phyloP scores from a whole-genome alignment of 2,329 filamentous ascomycete genomes.

The Intubia oerlemansii region DNA sequence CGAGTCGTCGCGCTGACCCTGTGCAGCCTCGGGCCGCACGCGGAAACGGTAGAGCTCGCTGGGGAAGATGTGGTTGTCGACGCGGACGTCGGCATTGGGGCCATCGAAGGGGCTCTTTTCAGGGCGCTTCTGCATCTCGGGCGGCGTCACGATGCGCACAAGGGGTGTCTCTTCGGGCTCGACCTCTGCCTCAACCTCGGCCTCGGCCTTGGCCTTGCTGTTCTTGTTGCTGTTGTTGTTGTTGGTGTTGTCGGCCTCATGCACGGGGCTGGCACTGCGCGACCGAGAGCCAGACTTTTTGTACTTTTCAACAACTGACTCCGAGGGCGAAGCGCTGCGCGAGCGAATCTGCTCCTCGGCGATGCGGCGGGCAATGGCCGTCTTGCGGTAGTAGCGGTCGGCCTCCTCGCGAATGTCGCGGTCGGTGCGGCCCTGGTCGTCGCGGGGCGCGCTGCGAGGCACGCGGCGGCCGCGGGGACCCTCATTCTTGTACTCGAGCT shows the following conservation, averaged over 20 bases:
- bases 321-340: conserved; percentile 26
- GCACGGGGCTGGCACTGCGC: neutral
- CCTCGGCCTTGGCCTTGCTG: no score
- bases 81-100: conserved; percentile 40
- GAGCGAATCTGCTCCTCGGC: conserved; percentile 31
- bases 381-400: conserved; percentile 34
- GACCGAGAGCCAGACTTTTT: no score
- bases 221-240: neutral
- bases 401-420: conserved; percentile 27
- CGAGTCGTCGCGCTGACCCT: no score
- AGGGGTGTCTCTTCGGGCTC: no score
- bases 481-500: conserved; percentile 13
- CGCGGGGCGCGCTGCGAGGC: conserved; percentile 4
- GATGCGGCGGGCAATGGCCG: conserved; percentile 29
- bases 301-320: conserved; percentile 34
- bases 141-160: conserved; percentile 32
- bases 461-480: conserved; percentile 5
- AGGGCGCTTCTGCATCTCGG: conserved; percentile 22
- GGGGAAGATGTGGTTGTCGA: conserved; percentile 37
- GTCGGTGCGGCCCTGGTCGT: conserved; percentile 7
- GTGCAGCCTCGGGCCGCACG: no score
- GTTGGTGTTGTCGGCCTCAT: neutral
- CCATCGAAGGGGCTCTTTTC: conserved; percentile 30
- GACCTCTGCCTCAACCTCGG: no score
- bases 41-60: no score